phyloP scores from a whole-genome alignment of 352 stramenopile genomes.

The Aphanomyces cochlioides region DNA sequence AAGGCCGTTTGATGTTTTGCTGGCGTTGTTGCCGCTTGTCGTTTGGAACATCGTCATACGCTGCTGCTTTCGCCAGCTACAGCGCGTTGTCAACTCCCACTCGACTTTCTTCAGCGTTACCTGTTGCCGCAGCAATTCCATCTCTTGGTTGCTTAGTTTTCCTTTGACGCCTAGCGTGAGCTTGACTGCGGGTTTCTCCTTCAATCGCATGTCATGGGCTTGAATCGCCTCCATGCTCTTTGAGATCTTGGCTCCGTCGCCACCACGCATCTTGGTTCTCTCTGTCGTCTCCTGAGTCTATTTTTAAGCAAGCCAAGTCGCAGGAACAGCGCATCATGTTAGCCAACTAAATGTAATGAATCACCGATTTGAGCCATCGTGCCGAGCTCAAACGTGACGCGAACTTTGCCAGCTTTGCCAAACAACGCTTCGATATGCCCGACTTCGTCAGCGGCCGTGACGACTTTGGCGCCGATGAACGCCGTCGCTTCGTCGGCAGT shows the following conservation, averaged over 20 bases:
- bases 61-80: conserved; percentile 53
- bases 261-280: neutral
- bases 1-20: conserved; percentile 23
- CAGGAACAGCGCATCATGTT: too few species aligned
- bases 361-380: conserved; percentile 50
- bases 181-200: neutral
- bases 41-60: conserved; percentile 51
- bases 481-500: conserved; percentile 44
- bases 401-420: conserved; percentile 72
- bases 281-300: too few species aligned
- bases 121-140: conserved; percentile 56
- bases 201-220: neutral
- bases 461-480: conserved; percentile 36
- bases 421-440: conserved; percentile 67
- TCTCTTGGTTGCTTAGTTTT: conserved; percentile 60
- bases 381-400: conserved; percentile 39
- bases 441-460: conserved; percentile 33
- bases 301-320: too few species aligned
- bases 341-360: too few species aligned
- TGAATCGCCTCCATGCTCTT: conserved; percentile 6
- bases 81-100: neutral
- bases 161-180: conserved; percentile 27
- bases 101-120: conserved; percentile 17
- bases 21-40: conserved; percentile 19
- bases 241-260: neutral